Conservation (phyloP, 163 green algal genomes). For the Botryococcus braunii region DNA sequence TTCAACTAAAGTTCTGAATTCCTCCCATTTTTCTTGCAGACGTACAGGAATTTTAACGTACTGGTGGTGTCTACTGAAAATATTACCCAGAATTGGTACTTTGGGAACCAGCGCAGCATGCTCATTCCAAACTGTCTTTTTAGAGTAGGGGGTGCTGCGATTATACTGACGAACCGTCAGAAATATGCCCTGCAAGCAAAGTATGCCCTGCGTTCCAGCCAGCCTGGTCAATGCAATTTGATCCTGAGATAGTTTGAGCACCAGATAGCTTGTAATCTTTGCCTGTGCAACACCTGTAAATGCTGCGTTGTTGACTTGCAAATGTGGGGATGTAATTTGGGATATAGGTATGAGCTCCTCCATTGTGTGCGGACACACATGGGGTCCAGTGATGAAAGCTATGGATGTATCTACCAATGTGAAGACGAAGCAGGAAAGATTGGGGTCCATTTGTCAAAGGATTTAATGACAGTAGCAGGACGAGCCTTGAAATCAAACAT, state of each 20-base stretch:
- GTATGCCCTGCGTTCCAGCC: constrained; percentile 9
- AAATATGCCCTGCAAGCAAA: constrained; percentile 6
- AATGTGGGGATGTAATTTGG: too few species aligned
- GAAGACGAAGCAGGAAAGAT: constrained; percentile 66
- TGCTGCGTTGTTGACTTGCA: constrained; percentile 27
- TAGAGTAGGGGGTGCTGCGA: constrained; percentile 24
- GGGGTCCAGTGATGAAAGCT: constrained; percentile 74
- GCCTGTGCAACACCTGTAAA: neutral
- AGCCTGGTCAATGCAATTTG: neutral
- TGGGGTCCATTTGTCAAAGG: constrained; percentile 13
- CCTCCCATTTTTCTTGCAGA: constrained; percentile 39
- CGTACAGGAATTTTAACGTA: constrained; percentile 61
- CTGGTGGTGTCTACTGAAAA: constrained; percentile 93
- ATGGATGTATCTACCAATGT: constrained; percentile 79
- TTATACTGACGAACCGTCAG: constrained; percentile 16
- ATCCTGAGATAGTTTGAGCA: constrained; percentile 20
- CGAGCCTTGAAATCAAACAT: constrained; percentile 89
- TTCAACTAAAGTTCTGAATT: neutral
- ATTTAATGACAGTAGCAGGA: constrained; percentile 49
- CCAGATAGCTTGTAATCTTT: constrained; percentile 23
- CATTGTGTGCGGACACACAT: constrained; percentile 86
- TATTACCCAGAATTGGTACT: constrained; percentile 88
- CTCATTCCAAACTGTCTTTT: constrained; percentile 48
- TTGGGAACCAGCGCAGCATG: constrained; percentile 54
- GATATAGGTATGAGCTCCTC: constrained; percentile 79